These are phyloP conservation scores for Podaxis sp. DNA, from an alignment of 768 basidiomycete species.

Conservation along the genomic window DNA sequence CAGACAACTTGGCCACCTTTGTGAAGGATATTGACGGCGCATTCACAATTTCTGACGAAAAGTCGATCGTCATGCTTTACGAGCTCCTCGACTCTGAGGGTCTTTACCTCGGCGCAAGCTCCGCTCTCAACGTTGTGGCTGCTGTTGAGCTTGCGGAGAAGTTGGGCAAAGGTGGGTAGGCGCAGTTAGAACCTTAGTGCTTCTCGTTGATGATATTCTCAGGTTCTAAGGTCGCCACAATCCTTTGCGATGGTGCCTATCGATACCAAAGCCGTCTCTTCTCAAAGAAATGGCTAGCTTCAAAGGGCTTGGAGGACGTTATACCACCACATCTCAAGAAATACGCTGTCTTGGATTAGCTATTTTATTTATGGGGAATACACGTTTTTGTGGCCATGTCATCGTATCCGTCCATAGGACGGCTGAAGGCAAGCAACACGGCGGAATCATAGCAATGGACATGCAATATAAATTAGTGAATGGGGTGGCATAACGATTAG, in stretches of 20 bases:
- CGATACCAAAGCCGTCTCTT: conserved; percentile 96
- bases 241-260: conserved; percentile 95
- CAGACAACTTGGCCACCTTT: conserved; percentile 85
- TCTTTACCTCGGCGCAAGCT: conserved; percentile 90
- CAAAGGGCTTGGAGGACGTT: conserved; percentile 71
- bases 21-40: conserved; percentile 78
- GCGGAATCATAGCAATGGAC: not conserved
- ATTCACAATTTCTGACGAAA: conserved; percentile 81
- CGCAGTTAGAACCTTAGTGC: not conserved
- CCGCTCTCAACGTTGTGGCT: conserved; percentile 93
- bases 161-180: conserved; percentile 69
- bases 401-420: not conserved
- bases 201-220: conserved; percentile 3
- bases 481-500: conserved; percentile 6
- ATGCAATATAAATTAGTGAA: conserved; percentile 14
- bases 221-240: conserved; percentile 85
- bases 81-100: conserved; percentile 90
- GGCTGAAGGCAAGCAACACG: not conserved
- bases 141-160: conserved; percentile 84
- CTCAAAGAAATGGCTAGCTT: conserved; percentile 87
- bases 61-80: conserved; percentile 93
- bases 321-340: conserved; percentile 86
- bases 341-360: conserved; percentile 81
- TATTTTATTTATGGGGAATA: not conserved
- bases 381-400: not conserved